phyloP scores from a whole-genome alignment of 495 filamentous ascomycete genomes.

The Viridothelium virens region DNA sequence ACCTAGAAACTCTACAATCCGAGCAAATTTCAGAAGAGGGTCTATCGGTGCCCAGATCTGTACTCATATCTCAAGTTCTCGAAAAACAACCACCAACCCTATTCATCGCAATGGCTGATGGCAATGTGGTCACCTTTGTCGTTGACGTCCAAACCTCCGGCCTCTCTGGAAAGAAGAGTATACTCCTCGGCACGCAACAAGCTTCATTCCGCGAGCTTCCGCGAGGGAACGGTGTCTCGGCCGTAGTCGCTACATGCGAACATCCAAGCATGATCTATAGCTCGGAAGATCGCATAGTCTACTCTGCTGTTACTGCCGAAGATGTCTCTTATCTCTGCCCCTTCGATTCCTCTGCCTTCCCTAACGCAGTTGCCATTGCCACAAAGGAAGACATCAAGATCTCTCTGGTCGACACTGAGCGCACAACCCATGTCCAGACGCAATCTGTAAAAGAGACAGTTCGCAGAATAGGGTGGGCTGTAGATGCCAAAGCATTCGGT shows the following conservation, averaged over 20 bases:
- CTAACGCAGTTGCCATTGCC: slow-evolving; percentile 70
- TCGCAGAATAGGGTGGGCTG: slow-evolving; percentile 77
- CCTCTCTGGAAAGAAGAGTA: slow-evolving; percentile 65
- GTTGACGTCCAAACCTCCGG: slow-evolving; percentile 51
- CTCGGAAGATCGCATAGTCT: slow-evolving; percentile 78
- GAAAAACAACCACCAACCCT: slow-evolving; percentile 58
- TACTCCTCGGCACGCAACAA: slow-evolving; percentile 79
- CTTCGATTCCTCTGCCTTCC: slow-evolving; percentile 75
- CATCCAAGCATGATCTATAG: slow-evolving; percentile 89
- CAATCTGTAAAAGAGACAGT: slow-evolving; percentile 74
- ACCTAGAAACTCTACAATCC: slow-evolving; percentile 54
- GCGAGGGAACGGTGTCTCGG: slow-evolving; percentile 53
- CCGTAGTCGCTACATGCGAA: slow-evolving; percentile 89
- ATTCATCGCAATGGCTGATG: slow-evolving; percentile 91
- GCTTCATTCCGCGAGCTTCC: slow-evolving; percentile 73
- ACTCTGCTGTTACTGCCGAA: slow-evolving; percentile 91
- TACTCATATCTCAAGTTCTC: slow-evolving; percentile 69
- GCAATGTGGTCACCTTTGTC: slow-evolving; percentile 78
- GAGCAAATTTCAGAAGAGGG: slow-evolving; percentile 50
- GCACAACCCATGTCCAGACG: slow-evolving; percentile 78
- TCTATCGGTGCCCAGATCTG: slow-evolving; percentile 69
- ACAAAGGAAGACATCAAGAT: slow-evolving; percentile 72
- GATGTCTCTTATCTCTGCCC: slow-evolving; percentile 70
- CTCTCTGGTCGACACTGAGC: slow-evolving; percentile 70
- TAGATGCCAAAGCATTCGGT: slow-evolving; percentile 70